These are phyloP conservation scores for Pythium oligandrum DNA, from an alignment of 352 stramenopile genomes.

Conservation along the genomic window DNA sequence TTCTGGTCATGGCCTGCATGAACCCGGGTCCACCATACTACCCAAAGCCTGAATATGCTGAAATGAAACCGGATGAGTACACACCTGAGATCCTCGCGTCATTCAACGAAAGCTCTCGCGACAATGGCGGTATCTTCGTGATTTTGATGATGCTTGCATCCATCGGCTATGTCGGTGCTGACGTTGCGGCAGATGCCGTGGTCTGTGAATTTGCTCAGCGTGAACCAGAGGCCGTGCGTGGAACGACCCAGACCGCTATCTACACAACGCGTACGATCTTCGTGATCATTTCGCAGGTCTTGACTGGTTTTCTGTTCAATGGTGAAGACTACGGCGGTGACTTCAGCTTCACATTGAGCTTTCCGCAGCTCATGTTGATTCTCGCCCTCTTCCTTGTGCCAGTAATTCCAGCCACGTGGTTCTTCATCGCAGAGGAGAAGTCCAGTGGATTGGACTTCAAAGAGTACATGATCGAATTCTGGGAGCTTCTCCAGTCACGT, in stretches of 20 bases:
- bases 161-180: slow-evolving; percentile 23
- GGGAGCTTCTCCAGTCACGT: slow-evolving; percentile 10
- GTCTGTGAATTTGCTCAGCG: slow-evolving; percentile 11
- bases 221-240: slow-evolving; percentile 14
- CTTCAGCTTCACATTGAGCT: slow-evolving; percentile 19
- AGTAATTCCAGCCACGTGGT: slow-evolving; percentile 18
- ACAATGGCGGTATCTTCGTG: slow-evolving; percentile 20
- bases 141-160: slow-evolving; percentile 30
- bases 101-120: slow-evolving; percentile 18
- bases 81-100: slow-evolving; percentile 2
- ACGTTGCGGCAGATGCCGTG: slow-evolving; percentile 14
- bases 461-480: slow-evolving; percentile 19
- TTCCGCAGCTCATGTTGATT: slow-evolving; percentile 20
- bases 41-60: slow-evolving; percentile 11
- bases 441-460: slow-evolving; percentile 6
- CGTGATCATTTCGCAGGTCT: slow-evolving; percentile 16
- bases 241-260: slow-evolving; percentile 13
- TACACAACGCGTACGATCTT: slow-evolving; percentile 16
- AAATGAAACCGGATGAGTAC: slow-evolving; percentile 15
- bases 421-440: slow-evolving; percentile 21
- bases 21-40: slow-evolving; percentile 22
- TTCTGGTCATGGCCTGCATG: slow-evolving; percentile 18
- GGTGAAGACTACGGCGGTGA: slow-evolving; percentile 12
- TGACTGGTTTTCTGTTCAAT: slow-evolving; percentile 28
- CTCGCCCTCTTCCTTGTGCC: slow-evolving; percentile 12